Conservation (phyloP, 441 rosid species). For the Arabidopsis lyrata region DNA sequence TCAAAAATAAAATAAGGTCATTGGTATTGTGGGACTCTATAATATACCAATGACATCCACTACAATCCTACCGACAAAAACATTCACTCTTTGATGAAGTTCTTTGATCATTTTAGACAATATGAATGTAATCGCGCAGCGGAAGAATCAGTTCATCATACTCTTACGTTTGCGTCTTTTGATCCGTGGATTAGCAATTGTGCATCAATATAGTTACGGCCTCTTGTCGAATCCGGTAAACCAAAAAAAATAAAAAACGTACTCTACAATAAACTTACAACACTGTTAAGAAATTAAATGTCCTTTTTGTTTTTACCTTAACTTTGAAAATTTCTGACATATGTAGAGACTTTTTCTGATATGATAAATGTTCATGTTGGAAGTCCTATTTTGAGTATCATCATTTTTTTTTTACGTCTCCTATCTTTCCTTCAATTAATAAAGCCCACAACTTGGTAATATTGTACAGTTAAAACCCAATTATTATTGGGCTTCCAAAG, state of each 20-base stretch:
- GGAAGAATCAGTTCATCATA: neutral
- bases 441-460: neutral
- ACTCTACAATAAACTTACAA: neutral
- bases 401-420: too few species aligned
- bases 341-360: too few species aligned
- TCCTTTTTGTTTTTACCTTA: neutral
- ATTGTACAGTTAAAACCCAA: neutral
- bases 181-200: neutral
- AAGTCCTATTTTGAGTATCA: too few species aligned
- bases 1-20: neutral
- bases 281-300: neutral
- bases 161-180: too few species aligned
- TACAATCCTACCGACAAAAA: neutral
- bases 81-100: neutral
- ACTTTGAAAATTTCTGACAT: too few species aligned
- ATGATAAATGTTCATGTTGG: too few species aligned
- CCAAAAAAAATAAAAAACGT: too few species aligned
- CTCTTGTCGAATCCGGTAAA: neutral
- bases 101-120: neutral
- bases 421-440: too few species aligned
- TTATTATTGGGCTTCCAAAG: neutral
- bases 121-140: neutral
- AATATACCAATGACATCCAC: neutral
- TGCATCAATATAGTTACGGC: neutral
- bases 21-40: neutral